These are phyloP conservation scores for Claviceps sp. DNA, from an alignment of 2,329 filamentous ascomycete genomes.

Conservation along the genomic window DNA sequence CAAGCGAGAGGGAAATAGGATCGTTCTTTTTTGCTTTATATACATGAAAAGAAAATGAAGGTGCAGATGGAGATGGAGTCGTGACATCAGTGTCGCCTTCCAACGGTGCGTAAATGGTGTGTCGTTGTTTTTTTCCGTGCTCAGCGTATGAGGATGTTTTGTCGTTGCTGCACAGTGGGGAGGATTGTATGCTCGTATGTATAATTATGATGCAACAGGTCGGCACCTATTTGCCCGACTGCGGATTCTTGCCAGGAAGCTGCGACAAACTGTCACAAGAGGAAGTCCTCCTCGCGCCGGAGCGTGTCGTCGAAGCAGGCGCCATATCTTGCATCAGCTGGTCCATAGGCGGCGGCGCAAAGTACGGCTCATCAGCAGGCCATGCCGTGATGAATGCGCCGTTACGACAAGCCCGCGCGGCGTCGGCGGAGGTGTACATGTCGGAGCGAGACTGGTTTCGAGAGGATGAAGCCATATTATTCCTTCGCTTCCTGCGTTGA, in stretches of 20 bases:
- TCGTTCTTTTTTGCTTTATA: background rate
- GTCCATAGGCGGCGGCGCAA: constrained; percentile 4
- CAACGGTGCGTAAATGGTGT: background rate
- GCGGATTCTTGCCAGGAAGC: background rate
- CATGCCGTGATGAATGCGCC: constrained; percentile 17
- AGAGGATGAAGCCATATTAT: background rate
- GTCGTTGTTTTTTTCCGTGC: too few species aligned
- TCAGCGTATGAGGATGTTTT: too few species aligned
- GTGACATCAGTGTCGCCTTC: background rate
- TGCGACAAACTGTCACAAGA: background rate
- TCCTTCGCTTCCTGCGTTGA: background rate
- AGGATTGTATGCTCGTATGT: background rate
- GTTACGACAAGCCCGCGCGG: constrained; percentile 10
- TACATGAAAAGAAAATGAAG: background rate
- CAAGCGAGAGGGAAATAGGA: background rate
- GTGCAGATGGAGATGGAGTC: background rate
- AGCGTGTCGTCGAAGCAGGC: background rate
- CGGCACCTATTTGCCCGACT: background rate
- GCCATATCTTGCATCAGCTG: background rate
- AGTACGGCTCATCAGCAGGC: constrained; percentile 15
- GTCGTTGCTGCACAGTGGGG: too few species aligned
- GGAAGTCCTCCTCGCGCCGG: background rate
- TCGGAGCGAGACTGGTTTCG: background rate
- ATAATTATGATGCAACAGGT: background rate
- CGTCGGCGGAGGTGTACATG: constrained; percentile 14